Percentiles rank a stretch among this genome's conserved stretches.
phyloP scores from a whole-genome alignment of 768 basidiomycete species.

The Termitomyces sp. region DNA sequence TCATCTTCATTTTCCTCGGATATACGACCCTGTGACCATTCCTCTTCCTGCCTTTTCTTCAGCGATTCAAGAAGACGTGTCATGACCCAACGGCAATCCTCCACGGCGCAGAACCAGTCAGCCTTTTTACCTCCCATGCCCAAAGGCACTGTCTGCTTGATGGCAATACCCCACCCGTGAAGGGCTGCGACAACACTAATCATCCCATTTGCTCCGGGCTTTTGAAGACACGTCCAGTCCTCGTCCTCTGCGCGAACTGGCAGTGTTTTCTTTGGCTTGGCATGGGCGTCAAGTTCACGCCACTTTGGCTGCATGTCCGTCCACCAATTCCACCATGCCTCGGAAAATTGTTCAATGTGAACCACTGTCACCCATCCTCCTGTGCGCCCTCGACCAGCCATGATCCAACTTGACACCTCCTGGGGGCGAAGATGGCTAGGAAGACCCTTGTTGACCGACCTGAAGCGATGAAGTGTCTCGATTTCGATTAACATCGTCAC shows the following conservation, averaged over 20 bases:
- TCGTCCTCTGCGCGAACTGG: not conserved
- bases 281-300: not conserved
- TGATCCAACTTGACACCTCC: not conserved
- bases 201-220: constrained; percentile 1
- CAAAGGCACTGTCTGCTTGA: not conserved
- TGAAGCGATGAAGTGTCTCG: not conserved
- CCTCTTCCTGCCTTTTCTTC: not conserved
- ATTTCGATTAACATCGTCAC: not conserved
- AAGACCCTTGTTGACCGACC: not conserved
- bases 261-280: not conserved
- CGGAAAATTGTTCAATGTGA: not conserved
- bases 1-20: not conserved
- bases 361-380: not conserved
- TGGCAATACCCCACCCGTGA: constrained; percentile 1
- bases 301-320: not conserved
- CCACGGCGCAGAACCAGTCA: not conserved
- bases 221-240: constrained; percentile 1
- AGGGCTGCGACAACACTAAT: not conserved
- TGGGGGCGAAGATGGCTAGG: not conserved
- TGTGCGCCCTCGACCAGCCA: not conserved
- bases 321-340: constrained; percentile 6
- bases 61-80: not conserved
- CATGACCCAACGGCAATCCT: constrained; percentile 4
- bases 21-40: not conserved
- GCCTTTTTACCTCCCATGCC: not conserved